Base-by-base conservation (phyloP, 306 rosid genomes). In the Castanospermum australe region DNA sequence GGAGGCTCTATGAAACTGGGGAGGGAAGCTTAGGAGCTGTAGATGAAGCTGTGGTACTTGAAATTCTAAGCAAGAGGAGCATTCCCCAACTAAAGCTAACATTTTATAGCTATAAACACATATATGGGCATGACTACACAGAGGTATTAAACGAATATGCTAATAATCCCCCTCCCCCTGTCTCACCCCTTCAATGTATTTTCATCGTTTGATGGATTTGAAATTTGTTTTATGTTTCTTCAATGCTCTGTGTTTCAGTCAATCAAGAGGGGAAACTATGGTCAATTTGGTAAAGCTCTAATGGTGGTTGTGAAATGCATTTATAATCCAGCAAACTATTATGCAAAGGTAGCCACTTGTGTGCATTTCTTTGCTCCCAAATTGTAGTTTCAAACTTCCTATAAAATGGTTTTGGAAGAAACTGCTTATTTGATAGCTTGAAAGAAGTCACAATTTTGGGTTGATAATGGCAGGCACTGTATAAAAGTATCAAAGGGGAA, bases 1-100 rank as follows among this genome's bases (percentile, higher is more conserved):
- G 87, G 71, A 90, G 93, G 83, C 89, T 92, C 36, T 90, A 85
- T 64, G 88, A 87, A 83, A 88, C 84, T 56, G 91, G 93, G 33
- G 89, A 92, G 36, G 91, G 90, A 72, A 71, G 73, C 38, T 78
- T 76, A 35, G 90, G 90, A 82, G 78, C 82, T 56, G 33, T 79
- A 18, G 83, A 89, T 82, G 90, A 84, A 85, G 86, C 88, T 56
- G 84, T 90, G 72, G 90, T 84, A 0, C 80, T 92, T n/a, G 97
- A 92, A 78, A 84, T 88, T 45, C 78, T 92, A 1, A 87, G 93
- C 71, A 92, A 92, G 84, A 84, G 97, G 52, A 92, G 94, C 86
- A 87, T 90, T 84, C 88, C 84, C 36, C 94, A 92, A 78, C 73
- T 90, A 2, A 92, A 90, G 84, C 86, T 85, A 18, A 90, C 94